Evolutionary conservation across 2,329 filamentous ascomycete genomes (phyloP).

Genomic region (Nemania sp.): DNA sequence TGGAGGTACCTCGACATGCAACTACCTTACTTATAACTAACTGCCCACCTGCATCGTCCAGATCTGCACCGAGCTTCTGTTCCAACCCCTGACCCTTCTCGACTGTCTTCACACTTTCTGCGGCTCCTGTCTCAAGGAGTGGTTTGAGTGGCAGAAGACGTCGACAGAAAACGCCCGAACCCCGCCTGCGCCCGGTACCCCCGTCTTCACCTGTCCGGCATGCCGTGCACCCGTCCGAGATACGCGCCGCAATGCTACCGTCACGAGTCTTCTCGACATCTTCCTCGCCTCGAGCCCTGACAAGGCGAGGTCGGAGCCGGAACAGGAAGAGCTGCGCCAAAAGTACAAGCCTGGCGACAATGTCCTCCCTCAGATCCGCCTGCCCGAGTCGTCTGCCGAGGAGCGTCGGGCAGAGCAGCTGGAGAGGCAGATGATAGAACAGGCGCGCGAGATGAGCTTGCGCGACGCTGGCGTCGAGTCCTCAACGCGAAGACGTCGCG

Average conservation of each 20-base stretch:
- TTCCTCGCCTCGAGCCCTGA: slow-evolving; percentile 79
- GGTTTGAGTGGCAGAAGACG: slow-evolving; percentile 82
- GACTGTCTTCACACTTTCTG: slow-evolving; percentile 97
- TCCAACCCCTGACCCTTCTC: slow-evolving; percentile 86
- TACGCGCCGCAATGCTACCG: slow-evolving; percentile 87
- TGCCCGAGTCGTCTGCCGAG: slow-evolving; percentile 55
- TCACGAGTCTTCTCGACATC: slow-evolving; percentile 89
- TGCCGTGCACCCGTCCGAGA: slow-evolving; percentile 86
- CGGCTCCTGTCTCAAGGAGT: slow-evolving; percentile 92
- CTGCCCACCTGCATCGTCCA: slow-evolving; percentile 44
- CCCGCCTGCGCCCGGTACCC: slow-evolving; percentile 52
- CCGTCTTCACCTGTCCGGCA: slow-evolving; percentile 84
- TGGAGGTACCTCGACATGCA: too few relatives aligned
- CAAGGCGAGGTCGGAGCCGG: slow-evolving; percentile 68
- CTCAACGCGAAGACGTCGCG: slow-evolving; percentile 37
- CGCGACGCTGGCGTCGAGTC: slow-evolving; percentile 63
- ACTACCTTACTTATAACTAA: too few relatives aligned
- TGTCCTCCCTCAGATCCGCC: slow-evolving; percentile 68
- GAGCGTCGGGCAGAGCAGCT: slow-evolving; percentile 64
- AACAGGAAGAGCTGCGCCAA: slow-evolving; percentile 75
- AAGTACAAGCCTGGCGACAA: slow-evolving; percentile 83
- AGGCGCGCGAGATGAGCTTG: slow-evolving; percentile 75
- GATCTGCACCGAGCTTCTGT: slow-evolving; percentile 97
- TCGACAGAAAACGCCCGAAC: slow-evolving; percentile 57
- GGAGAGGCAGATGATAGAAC: slow-evolving; percentile 71